These are phyloP conservation scores for Echium plantagineum DNA, from an alignment of 257 asterid genomes.

Conservation along the genomic window DNA sequence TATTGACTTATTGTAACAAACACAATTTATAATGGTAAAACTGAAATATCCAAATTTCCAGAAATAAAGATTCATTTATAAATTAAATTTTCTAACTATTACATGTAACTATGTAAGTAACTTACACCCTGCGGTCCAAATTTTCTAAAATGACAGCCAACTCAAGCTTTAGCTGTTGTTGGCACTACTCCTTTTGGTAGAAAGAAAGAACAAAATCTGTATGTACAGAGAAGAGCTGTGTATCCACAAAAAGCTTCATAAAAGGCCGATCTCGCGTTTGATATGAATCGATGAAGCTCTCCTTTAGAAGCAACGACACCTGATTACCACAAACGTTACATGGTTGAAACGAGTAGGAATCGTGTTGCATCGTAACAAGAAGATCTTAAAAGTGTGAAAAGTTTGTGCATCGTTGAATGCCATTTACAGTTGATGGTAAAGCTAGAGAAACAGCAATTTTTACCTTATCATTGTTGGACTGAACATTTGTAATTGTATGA, in stretches of 20 bases:
- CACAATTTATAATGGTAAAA: too few species aligned
- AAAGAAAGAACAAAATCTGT: conserved; percentile 91
- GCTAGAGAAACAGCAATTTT: conserved; percentile 9
- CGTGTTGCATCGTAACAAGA: neutral
- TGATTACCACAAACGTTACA: conserved; percentile 12
- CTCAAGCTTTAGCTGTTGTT: too few species aligned
- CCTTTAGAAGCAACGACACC: conserved; percentile 93
- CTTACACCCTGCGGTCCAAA: too few species aligned
- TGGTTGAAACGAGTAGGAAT: neutral
- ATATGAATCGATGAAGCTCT: conserved; percentile 92
- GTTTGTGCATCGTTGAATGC: neutral
- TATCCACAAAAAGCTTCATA: conserved; percentile 93
- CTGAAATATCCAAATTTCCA: too few species aligned
- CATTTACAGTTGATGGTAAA: neutral
- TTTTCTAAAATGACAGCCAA: too few species aligned
- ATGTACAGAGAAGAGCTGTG: conserved; percentile 98
- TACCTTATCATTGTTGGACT: conserved; percentile 97
- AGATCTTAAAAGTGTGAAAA: neutral
- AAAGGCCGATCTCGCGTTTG: conserved; percentile 83
- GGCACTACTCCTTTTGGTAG: conserved; percentile 82
- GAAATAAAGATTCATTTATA: too few species aligned
- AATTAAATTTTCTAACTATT: too few species aligned
- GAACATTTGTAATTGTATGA: conserved; percentile 96
- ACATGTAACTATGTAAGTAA: too few species aligned
- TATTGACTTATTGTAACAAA: too few species aligned